Evolutionary conservation across 2,329 filamentous ascomycete genomes (phyloP).

Genomic region (Cladobotryum protrusum): DNA sequence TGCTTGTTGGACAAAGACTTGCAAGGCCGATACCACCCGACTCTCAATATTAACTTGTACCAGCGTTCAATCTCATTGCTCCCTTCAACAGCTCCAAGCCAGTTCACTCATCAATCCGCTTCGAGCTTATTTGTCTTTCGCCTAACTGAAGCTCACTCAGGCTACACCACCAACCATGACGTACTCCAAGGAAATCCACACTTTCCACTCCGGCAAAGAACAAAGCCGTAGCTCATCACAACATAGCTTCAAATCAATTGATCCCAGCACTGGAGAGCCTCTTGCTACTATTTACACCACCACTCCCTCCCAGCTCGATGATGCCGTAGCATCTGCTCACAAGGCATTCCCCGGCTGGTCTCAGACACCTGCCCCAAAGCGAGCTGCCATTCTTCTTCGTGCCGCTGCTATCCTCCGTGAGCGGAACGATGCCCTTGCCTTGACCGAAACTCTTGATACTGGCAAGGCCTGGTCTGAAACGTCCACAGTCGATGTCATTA

Average conservation of each 20-base stretch:
- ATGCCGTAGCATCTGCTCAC: conserved; percentile 64
- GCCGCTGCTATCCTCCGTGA: conserved; percentile 68
- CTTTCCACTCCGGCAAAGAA: conserved; percentile 68
- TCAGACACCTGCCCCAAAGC: conserved; percentile 63
- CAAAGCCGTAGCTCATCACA: conserved; percentile 53
- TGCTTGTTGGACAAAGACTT: too few species aligned
- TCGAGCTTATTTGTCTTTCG: too few species aligned
- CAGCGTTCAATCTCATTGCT: too few species aligned
- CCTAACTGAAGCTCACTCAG: too few species aligned
- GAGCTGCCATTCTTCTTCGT: conserved; percentile 70
- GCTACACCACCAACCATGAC: conserved; percentile 22
- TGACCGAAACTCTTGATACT: conserved; percentile 75
- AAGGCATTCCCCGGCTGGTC: conserved; percentile 73
- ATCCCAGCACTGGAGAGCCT: conserved; percentile 64
- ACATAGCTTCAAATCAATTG: conserved; percentile 62
- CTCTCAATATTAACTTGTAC: too few species aligned
- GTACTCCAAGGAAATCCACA: conserved; percentile 41
- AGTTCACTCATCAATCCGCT: too few species aligned
- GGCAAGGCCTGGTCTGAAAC: conserved; percentile 84
- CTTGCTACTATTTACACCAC: conserved; percentile 68
- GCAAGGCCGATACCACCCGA: too few species aligned
- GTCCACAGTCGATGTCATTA: conserved; percentile 73
- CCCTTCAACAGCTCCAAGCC: too few species aligned
- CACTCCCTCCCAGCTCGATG: conserved; percentile 60
- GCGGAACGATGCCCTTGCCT: conserved; percentile 73